Evolutionary conservation across 1,284 basidiomycete species (phyloP).

Genomic region (Cutaneotrichosporon sp.): DNA sequence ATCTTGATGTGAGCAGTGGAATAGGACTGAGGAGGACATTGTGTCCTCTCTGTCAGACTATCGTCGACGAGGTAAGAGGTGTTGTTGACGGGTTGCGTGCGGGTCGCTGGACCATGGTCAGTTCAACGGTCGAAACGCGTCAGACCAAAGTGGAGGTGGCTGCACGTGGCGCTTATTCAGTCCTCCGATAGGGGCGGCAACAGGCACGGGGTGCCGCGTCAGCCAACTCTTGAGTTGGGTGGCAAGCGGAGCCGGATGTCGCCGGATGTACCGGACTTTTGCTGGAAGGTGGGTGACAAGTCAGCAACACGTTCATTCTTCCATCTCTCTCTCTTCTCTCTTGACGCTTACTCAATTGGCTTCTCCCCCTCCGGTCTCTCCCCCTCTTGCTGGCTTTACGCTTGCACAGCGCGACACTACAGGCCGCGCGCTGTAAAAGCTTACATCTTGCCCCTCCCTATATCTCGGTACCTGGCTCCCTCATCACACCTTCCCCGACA

Average conservation of each 20-base stretch:
- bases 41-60: background rate
- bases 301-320: conserved; percentile 2
- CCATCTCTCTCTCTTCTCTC: background rate
- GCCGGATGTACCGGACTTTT: background rate
- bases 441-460: background rate
- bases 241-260: background rate
- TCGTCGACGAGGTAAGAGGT: background rate
- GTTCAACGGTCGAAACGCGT: background rate
- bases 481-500: conserved; percentile 17
- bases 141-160: background rate
- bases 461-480: background rate
- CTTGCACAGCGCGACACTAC: background rate
- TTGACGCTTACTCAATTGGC: conserved; percentile 4
- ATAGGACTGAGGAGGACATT: conserved; percentile 17
- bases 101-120: background rate
- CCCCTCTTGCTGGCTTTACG: background rate
- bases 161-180: background rate
- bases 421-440: background rate
- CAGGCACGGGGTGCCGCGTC: background rate
- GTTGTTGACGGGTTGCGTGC: background rate
- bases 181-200: background rate
- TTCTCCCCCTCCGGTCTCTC: background rate
- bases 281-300: background rate
- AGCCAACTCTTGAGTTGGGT: too few species aligned
- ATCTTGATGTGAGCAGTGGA: conserved; percentile 54